These are phyloP conservation scores for Uronychia setigera DNA, from an alignment of 73 alveolate species.

Conservation along the genomic window DNA sequence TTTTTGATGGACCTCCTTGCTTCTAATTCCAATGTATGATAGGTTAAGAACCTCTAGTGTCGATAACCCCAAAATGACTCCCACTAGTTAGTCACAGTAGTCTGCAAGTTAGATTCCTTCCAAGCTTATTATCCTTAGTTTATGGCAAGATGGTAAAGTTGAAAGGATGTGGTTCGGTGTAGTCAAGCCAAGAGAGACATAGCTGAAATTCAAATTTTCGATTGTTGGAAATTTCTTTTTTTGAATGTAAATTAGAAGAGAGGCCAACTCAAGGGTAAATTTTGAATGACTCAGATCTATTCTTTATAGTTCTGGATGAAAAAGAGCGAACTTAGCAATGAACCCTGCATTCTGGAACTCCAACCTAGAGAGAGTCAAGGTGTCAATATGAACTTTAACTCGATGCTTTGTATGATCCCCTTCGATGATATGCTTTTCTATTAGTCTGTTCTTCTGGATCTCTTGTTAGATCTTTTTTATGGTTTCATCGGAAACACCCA, in stretches of 20 bases:
- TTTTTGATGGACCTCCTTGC: neutral
- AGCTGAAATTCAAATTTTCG: neutral
- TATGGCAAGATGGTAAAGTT: neutral
- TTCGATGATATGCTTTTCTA: neutral
- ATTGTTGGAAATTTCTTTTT: neutral
- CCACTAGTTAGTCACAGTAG: neutral
- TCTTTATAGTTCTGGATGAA: neutral
- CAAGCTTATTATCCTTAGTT: neutral
- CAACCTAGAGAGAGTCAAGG: neutral
- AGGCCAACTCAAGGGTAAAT: neutral
- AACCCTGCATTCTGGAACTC: neutral
- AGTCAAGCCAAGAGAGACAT: neutral
- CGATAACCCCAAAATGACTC: neutral
- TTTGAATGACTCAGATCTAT: neutral
- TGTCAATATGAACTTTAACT: neutral
- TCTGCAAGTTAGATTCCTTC: neutral
- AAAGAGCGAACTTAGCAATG: neutral
- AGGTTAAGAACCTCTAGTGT: slow-evolving; percentile 1
- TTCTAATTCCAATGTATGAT: neutral
- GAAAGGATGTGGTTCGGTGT: neutral
- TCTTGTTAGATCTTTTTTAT: neutral
- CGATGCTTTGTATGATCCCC: neutral
- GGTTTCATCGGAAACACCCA: neutral
- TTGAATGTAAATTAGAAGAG: neutral
- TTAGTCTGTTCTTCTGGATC: neutral